Evolutionary conservation across 345 rosid genomes (phyloP).

Genomic region (Eucalyptus decipiens): DNA sequence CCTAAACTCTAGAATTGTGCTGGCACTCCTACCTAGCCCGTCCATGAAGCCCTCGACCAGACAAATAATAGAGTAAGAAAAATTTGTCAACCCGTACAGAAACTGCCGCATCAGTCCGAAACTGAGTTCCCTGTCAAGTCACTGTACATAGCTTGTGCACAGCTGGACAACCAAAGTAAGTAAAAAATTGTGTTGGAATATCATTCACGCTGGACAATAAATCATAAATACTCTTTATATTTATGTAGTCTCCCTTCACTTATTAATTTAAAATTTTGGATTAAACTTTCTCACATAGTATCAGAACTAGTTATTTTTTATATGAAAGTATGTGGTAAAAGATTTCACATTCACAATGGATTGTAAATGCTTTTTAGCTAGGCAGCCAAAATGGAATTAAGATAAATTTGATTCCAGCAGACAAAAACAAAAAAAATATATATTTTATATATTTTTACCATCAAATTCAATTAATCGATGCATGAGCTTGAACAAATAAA

Average conservation of each 20-base stretch:
- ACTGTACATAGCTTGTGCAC: neutral
- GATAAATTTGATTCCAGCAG: neutral
- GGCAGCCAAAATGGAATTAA: neutral
- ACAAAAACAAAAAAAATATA: neutral
- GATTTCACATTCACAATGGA: too few relatives aligned
- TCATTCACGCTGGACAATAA: rapidly evolving
- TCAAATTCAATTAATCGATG: neutral
- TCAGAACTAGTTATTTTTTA: rapidly evolving
- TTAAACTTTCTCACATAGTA: rapidly evolving
- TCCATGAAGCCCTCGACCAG: neutral
- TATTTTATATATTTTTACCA: too few relatives aligned
- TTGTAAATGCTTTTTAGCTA: neutral
- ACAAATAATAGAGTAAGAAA: neutral
- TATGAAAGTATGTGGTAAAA: too few relatives aligned
- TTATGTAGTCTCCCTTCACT: rapidly evolving
- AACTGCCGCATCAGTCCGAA: neutral
- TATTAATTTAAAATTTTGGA: too few relatives aligned
- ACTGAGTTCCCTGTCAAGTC: neutral
- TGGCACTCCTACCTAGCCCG: neutral
- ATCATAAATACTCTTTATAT: neutral
- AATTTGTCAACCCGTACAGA: neutral
- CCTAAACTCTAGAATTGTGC: neutral
- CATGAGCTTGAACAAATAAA: neutral
- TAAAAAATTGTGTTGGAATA: too few relatives aligned
- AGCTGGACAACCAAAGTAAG: neutral